Base-by-base conservation (phyloP, 345 rosid species). In the Crucihimalaya himalaica region DNA sequence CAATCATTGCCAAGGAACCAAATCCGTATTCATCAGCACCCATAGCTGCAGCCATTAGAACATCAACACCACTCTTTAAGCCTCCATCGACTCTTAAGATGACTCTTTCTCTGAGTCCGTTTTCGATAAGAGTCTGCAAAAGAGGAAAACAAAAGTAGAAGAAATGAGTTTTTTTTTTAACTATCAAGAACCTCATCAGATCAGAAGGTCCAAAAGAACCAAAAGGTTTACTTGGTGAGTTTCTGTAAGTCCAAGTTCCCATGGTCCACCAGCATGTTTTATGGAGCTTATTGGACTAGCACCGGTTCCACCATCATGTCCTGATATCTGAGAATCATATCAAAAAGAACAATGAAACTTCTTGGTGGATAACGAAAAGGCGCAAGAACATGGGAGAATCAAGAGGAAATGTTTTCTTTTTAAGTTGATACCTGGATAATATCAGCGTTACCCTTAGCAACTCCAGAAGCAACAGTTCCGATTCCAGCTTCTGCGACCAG, bases 1-100 rank as follows among this genome's bases (percentile, higher is more conserved):
- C 99, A 86, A 95, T 95, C 99, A 95, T 92, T 68, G 99, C 99
- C 61, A 95, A 84, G 46, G 99, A 95, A 79, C 99, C 97, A 83
- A 95, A 95, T 8, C 99, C 99, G 73, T 87, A 95, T 77, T 95
- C 99, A 73, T 95, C 99, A 72, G 99, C 99, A 64, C 99, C 99
- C 97, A 95, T 90, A 64, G 84, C 88, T 51, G 97, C 99, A 78
- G 97, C 99, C 96, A 95, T 92, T 78, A 95, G 73, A 77, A 95
- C 97, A 84, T 95, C 99, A 66, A 92, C 88, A 61, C 99, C 99
- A 52, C 97, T 92, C 81, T 81, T 92, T 47, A 95, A 86, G 78
- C 99, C 97, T 68, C 99, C 97, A 82, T 95, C 97, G 35, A 95
- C 97, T 78, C 97, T 84, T 74, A 95, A 86, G 63, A 92, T 85